Conservation (phyloP, 768 basidiomycete species). For the Mycena crocata region DNA sequence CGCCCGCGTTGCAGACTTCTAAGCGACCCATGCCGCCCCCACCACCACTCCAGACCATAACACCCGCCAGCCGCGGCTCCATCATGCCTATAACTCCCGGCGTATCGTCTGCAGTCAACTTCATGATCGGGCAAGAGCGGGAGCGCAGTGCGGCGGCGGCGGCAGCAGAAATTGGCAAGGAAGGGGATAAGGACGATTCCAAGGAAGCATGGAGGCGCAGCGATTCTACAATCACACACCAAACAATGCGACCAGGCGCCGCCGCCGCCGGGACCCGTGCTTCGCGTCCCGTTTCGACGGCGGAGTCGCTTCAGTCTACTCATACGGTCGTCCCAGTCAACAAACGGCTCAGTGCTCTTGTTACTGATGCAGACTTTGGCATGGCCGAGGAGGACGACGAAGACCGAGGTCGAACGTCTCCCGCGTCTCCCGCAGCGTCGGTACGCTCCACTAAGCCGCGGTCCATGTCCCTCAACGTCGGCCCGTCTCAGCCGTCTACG, state of each 20-base stretch:
- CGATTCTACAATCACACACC: slow-evolving; percentile 84
- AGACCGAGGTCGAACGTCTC: slow-evolving; percentile 39
- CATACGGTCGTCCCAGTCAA: slow-evolving; percentile 76
- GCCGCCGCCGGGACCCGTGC: slow-evolving; percentile 55
- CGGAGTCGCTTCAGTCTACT: slow-evolving; percentile 80
- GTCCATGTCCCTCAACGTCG: slow-evolving; percentile 73
- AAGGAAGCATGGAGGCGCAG: slow-evolving; percentile 87
- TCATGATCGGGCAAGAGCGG: slow-evolving; percentile 52
- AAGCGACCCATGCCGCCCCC: slow-evolving; percentile 35
- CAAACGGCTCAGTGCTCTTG: slow-evolving; percentile 75
- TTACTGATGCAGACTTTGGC: slow-evolving; percentile 74
- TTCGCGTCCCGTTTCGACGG: slow-evolving; percentile 81
- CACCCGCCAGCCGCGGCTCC: slow-evolving; percentile 56
- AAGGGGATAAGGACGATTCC: slow-evolving; percentile 48
- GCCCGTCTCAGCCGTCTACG: slow-evolving; percentile 47
- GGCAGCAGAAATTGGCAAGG: slow-evolving; percentile 20
- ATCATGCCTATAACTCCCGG: slow-evolving; percentile 68
- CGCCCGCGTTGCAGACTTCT: slow-evolving; percentile 38
- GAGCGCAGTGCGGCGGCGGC: slow-evolving; percentile 30
- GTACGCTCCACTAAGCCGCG: slow-evolving; percentile 65
- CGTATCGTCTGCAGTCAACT: slow-evolving; percentile 68
- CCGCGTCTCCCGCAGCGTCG: slow-evolving; percentile 57
- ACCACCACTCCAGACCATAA: slow-evolving; percentile 36
- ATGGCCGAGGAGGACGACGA: slow-evolving; percentile 75
- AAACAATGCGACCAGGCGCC: slow-evolving; percentile 72